Evolutionary conservation across 352 stramenopile species (phyloP).

Genomic region (Globisporangium nunn): DNA sequence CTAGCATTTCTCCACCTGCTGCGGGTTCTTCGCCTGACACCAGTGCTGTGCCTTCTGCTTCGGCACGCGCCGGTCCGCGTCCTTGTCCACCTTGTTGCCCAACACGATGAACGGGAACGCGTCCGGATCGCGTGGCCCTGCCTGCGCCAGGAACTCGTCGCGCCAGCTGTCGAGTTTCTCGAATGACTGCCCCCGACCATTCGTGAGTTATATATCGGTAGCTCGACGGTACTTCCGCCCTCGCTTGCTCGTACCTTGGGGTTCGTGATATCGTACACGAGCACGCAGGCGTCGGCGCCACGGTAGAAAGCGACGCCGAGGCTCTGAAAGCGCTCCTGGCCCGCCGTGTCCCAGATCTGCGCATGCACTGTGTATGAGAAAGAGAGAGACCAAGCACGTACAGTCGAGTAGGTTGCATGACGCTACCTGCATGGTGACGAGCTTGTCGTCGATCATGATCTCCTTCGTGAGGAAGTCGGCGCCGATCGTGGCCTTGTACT

Average conservation of each 20-base stretch:
- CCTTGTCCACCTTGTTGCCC: conserved; percentile 98
- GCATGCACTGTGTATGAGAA: background rate
- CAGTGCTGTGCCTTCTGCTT: conserved; percentile 90
- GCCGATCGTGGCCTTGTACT: conserved; percentile 99
- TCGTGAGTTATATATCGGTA: background rate
- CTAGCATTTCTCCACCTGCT: conserved; percentile 15
- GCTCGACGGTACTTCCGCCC: too few species aligned
- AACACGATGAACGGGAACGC: conserved; percentile 97
- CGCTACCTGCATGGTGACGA: conserved; percentile 91
- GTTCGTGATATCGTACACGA: conserved; percentile 99
- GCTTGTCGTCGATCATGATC: conserved; percentile 92
- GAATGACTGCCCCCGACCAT: conserved; percentile 76
- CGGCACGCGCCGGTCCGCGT: conserved; percentile 80
- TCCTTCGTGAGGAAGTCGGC: conserved; percentile 99
- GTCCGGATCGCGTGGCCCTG: conserved; percentile 83
- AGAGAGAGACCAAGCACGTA: too few species aligned
- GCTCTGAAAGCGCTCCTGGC: conserved; percentile 98
- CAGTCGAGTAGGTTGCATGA: background rate
- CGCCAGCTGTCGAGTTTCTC: conserved; percentile 97
- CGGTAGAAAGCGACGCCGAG: conserved; percentile 98
- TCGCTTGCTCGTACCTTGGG: conserved; percentile 50
- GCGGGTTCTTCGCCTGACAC: conserved; percentile 85
- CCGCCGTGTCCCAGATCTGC: conserved; percentile 99
- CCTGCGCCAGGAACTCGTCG: conserved; percentile 95
- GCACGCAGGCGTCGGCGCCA: conserved; percentile 95